These are phyloP conservation scores for Adansonia madagascariensis DNA, from an alignment of 441 rosid genomes.

Conservation along the genomic window DNA sequence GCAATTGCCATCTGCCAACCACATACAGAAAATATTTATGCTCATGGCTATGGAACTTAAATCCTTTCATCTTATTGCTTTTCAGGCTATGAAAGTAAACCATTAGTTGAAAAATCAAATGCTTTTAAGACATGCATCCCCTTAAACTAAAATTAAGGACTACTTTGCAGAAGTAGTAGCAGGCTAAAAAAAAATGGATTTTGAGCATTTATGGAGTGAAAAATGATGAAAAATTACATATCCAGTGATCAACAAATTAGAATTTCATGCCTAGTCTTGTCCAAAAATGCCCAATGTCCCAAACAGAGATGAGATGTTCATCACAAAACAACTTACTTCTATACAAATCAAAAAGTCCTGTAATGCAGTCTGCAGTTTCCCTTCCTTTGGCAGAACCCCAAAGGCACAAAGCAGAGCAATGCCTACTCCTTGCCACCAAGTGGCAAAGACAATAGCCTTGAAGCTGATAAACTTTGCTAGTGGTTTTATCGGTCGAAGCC, in stretches of 20 bases:
- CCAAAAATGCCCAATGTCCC: not conserved
- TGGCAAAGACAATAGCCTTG: conserved; percentile 89
- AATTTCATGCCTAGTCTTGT: not conserved
- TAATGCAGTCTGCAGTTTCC: conserved; percentile 55
- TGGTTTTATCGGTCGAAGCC: conserved; percentile 73
- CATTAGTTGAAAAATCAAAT: not conserved
- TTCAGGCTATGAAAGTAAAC: not conserved
- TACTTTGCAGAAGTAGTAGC: too few species aligned
- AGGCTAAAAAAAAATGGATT: not conserved
- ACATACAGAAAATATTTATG: not conserved
- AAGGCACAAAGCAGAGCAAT: conserved; percentile 64
- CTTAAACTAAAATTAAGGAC: too few species aligned
- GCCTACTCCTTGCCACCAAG: conserved; percentile 97
- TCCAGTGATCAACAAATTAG: not conserved
- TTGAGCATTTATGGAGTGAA: not conserved
- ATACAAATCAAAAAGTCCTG: conserved; percentile 86
- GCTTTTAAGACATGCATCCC: not conserved
- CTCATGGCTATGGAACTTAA: conserved; percentile 1
- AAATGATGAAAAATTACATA: not conserved
- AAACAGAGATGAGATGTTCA: not conserved
- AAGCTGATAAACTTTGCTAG: conserved; percentile 89
- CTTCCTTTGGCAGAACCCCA: conserved; percentile 64
- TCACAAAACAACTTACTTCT: conserved; percentile 55
- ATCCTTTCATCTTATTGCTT: too few species aligned
- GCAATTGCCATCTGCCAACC: conserved; percentile 79